These are phyloP conservation scores for Parascedosporium putredinis DNA, from an alignment of 2,329 filamentous ascomycete genomes.

Conservation along the genomic window DNA sequence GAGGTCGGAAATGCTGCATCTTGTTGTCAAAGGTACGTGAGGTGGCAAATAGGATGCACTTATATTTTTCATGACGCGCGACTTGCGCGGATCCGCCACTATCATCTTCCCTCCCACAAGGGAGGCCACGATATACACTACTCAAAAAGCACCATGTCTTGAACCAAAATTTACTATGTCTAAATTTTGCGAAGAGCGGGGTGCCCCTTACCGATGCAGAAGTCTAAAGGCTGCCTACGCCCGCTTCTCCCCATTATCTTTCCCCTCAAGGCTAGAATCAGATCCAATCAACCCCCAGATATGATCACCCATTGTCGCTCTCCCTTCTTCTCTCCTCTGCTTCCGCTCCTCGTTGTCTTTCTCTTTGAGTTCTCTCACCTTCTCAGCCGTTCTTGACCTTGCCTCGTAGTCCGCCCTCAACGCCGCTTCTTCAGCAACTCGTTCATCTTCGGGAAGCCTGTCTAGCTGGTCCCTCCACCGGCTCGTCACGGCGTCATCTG, in stretches of 20 bases:
- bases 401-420: constrained; percentile 51
- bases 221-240: neutral
- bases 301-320: constrained; percentile 32
- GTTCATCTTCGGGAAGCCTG: constrained; percentile 46
- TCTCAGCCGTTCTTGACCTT: constrained; percentile 47
- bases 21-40: no score
- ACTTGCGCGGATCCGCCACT: no score
- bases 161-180: no score
- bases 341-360: constrained; percentile 38
- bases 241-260: neutral
- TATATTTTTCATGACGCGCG: no score
- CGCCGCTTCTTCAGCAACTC: constrained; percentile 52
- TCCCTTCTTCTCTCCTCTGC: constrained; percentile 38
- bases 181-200: no score
- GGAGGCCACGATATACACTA: no score
- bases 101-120: no score
- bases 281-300: constrained; percentile 21
- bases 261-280: neutral
- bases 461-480: constrained; percentile 45
- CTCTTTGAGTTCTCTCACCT: constrained; percentile 45
- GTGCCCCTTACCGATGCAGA: neutral
- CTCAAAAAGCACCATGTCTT: no score
- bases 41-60: no score
- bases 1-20: no score
- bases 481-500: constrained; percentile 22